Conservation (phyloP, 2,329 filamentous ascomycete species). For the Leptographium lundbergii region DNA sequence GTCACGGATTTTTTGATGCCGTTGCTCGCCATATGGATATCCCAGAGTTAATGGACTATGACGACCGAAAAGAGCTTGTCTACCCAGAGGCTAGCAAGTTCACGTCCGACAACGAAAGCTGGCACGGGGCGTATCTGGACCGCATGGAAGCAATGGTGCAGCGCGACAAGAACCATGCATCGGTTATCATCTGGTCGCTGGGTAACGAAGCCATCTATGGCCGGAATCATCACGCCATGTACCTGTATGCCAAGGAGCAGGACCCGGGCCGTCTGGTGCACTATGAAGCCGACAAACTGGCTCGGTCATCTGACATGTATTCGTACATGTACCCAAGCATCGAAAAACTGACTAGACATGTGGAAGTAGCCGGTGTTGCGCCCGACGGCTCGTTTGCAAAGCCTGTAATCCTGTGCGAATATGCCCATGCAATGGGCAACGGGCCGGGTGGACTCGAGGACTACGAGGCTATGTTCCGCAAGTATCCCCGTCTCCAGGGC, state of each 20-base stretch:
- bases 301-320: slow-evolving; percentile 50
- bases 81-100: slow-evolving; percentile 42
- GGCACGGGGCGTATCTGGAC: slow-evolving; percentile 54
- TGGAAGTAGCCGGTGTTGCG: slow-evolving; percentile 21
- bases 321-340: slow-evolving; percentile 54
- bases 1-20: slow-evolving; percentile 40
- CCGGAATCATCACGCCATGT: slow-evolving; percentile 55
- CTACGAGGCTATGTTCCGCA: slow-evolving; percentile 51
- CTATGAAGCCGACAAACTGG: slow-evolving; percentile 52
- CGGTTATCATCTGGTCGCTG: slow-evolving; percentile 60
- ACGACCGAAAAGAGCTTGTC: slow-evolving; percentile 45
- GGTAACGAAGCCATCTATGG: slow-evolving; percentile 66
- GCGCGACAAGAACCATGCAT: slow-evolving; percentile 58
- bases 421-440: slow-evolving; percentile 59
- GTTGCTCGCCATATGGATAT: slow-evolving; percentile 37
- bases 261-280: slow-evolving; percentile 49
- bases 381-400: slow-evolving; percentile 35
- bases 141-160: slow-evolving; percentile 51
- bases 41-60: slow-evolving; percentile 44
- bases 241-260: slow-evolving; percentile 42
- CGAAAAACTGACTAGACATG: slow-evolving; percentile 34
- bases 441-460: slow-evolving; percentile 58
- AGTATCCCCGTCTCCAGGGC: slow-evolving; percentile 48
- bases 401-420: slow-evolving; percentile 47
- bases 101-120: slow-evolving; percentile 47